These are phyloP conservation scores for Barnettozyma californica DNA, from an alignment of 805 yeast species.

Conservation along the genomic window DNA sequence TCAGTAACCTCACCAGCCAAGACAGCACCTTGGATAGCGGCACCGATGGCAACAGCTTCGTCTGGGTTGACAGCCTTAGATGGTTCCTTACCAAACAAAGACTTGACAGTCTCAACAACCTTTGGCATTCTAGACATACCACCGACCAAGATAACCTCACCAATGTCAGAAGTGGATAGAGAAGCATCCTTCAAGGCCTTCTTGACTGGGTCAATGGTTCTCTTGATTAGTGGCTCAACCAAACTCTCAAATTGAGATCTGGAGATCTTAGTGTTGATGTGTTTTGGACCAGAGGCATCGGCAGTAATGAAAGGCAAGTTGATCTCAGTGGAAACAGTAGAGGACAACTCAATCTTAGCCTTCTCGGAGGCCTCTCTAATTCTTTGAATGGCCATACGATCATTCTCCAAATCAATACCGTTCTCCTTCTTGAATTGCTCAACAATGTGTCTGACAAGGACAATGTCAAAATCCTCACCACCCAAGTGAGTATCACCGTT, in stretches of 20 bases:
- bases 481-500: constrained; percentile 29
- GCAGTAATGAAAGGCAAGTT: constrained; percentile 65
- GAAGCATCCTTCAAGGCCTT: constrained; percentile 74
- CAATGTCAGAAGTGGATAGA: constrained; percentile 58
- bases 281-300: constrained; percentile 45
- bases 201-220: constrained; percentile 69
- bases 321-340: constrained; percentile 54
- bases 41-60: constrained; percentile 87
- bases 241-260: constrained; percentile 67
- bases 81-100: constrained; percentile 59
- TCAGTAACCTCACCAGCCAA: constrained; percentile 79
- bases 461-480: constrained; percentile 67
- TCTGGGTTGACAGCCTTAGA: constrained; percentile 79
- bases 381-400: constrained; percentile 58
- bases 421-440: constrained; percentile 50
- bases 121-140: constrained; percentile 92
- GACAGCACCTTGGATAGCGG: constrained; percentile 86
- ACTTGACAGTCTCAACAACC: constrained; percentile 59
- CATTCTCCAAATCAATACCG: constrained; percentile 25
- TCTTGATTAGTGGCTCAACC: constrained; percentile 60
- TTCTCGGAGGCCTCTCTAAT: constrained; percentile 76
- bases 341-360: constrained; percentile 72
- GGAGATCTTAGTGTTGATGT: constrained; percentile 53
- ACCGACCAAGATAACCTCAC: constrained; percentile 76
- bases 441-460: constrained; percentile 52